Percentiles rank a stretch among this genome's conserved stretches.
phyloP scores from a whole-genome alignment of 2,329 filamentous ascomycete genomes.

The Aspergillus latus region DNA sequence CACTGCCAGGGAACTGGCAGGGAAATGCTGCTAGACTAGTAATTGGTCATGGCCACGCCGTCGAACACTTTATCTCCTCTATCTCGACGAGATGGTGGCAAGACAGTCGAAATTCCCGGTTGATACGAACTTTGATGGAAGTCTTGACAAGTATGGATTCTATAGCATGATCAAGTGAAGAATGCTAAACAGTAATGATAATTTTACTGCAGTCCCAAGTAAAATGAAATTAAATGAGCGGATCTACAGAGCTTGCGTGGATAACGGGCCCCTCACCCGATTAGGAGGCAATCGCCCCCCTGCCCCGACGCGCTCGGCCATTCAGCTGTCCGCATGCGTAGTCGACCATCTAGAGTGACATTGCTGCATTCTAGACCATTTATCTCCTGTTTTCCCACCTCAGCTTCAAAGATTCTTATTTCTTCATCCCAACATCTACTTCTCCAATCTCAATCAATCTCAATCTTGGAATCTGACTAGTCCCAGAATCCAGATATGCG shows the following conservation, averaged over 20 bases:
- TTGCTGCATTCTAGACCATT: constrained; percentile 2
- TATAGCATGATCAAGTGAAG: neutral
- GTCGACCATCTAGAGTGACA: constrained; percentile 1
- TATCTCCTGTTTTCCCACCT: neutral
- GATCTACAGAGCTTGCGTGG: constrained; percentile 30
- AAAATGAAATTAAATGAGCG: neutral
- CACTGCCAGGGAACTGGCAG: neutral
- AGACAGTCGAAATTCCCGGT: neutral
- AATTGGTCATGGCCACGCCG: constrained; percentile 6
- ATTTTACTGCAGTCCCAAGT: neutral
- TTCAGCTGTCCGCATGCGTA: constrained; percentile 12
- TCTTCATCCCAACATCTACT: neutral
- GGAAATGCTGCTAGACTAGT: constrained; percentile 4
- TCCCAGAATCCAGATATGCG: constrained; percentile 21
- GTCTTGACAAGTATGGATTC: neutral
- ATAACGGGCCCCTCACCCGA: constrained; percentile 23
- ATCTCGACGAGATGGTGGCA: neutral
- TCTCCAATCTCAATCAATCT: neutral
- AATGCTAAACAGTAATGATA: neutral
- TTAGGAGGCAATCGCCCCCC: constrained; percentile 7
- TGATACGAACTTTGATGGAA: neutral
- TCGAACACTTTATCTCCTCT: neutral
- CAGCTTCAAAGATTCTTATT: neutral
- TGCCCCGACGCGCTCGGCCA: constrained; percentile 6
- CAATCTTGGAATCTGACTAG: constrained; percentile 6